These are phyloP conservation scores for Xylaria scruposa DNA, from an alignment of 495 filamentous ascomycete species.

Conservation along the genomic window DNA sequence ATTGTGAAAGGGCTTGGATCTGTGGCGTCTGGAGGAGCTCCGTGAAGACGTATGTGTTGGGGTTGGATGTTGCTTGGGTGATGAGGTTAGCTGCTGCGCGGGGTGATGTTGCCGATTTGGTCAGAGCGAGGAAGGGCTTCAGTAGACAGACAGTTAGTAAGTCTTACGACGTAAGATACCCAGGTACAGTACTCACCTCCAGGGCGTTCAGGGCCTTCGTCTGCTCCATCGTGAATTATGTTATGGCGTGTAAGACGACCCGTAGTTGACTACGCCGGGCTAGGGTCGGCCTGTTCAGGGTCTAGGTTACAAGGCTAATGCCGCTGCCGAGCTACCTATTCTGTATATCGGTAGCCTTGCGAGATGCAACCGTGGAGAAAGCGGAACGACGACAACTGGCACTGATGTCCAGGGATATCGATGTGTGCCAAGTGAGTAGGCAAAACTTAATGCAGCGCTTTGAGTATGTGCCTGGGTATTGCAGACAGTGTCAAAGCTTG, in stretches of 20 bases:
- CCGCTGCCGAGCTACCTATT: conserved; percentile 28
- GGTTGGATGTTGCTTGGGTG: conserved; percentile 81
- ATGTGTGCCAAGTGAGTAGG: not conserved
- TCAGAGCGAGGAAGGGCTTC: conserved; percentile 84
- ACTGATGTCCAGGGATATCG: not conserved
- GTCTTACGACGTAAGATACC: not conserved
- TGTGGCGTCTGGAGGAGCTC: conserved; percentile 86
- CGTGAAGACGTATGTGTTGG: conserved; percentile 92
- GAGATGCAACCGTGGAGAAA: conserved; percentile 23
- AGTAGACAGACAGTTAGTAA: conserved; percentile 17
- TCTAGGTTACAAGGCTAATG: conserved; percentile 29
- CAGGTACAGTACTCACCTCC: conserved; percentile 46
- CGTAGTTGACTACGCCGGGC: conserved; percentile 4
- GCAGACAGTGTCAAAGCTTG: not conserved
- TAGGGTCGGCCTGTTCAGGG: conserved; percentile 23
- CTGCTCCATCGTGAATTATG: conserved; percentile 74
- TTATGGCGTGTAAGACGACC: not conserved
- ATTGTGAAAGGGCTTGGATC: conserved; percentile 72
- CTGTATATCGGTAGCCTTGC: conserved; percentile 26
- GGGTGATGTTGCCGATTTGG: conserved; percentile 82
- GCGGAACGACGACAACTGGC: not conserved
- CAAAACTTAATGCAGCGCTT: not conserved
- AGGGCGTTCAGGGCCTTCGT: conserved; percentile 84
- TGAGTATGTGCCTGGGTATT: too few species aligned
- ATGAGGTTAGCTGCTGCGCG: conserved; percentile 86